Conservation (phyloP, 331 rosid genomes). For the Phaseolus coccineus region DNA sequence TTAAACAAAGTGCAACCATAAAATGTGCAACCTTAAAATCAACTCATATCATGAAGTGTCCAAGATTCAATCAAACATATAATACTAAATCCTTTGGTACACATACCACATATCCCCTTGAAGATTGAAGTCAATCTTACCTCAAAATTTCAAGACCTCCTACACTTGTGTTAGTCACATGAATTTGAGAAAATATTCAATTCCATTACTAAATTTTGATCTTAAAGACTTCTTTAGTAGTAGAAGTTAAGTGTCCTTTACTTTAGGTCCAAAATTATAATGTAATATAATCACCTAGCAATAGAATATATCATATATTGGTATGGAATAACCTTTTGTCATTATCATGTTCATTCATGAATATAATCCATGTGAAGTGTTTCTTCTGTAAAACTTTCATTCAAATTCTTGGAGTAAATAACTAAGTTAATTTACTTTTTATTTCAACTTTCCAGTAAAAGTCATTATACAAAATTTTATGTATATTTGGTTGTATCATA, state of each 20-base stretch:
- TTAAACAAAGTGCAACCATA: too few species aligned
- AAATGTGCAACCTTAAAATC: too few species aligned
- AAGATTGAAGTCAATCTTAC: conserved; percentile 41
- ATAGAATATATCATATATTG: not conserved
- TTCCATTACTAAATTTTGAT: conserved; percentile 26
- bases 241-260: conserved; percentile 34
- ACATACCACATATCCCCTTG: not conserved
- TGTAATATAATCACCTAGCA: conserved; percentile 15
- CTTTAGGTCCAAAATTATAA: conserved; percentile 18
- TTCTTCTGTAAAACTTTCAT: not conserved
- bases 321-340: too few species aligned
- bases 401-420: too few species aligned
- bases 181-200: conserved; percentile 1
- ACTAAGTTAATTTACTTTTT: too few species aligned
- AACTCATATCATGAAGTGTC: too few species aligned
- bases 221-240: conserved; percentile 9
- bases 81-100: conserved; percentile 18
- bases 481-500: too few species aligned
- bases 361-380: not conserved
- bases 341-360: not conserved
- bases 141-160: conserved; percentile 40
- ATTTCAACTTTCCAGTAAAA: too few species aligned
- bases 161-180: conserved; percentile 51
- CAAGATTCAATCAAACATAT: conserved; percentile 40
- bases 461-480: too few species aligned